A percentile compares a stretch with the other conserved stretches of the same genome.
These are phyloP conservation scores for Typha latifolia DNA, from an alignment of 176 grass and related monocot species.

Conservation along the genomic window DNA sequence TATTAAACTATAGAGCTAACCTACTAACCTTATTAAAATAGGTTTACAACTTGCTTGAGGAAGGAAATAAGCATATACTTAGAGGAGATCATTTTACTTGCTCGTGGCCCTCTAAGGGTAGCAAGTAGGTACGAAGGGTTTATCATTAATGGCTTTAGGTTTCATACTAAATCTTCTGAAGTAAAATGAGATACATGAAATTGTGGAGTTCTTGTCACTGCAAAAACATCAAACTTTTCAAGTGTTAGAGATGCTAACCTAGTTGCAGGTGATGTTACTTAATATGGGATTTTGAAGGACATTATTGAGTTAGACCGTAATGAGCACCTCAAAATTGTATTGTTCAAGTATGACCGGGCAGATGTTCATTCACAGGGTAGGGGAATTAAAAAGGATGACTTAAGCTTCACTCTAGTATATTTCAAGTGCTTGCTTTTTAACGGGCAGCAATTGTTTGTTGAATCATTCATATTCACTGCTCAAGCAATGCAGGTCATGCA, in stretches of 20 bases:
- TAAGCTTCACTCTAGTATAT: too few relatives aligned
- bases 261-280: too few relatives aligned
- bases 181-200: neutral
- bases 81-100: neutral
- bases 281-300: neutral
- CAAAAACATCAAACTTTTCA: slow-evolving; percentile 1
- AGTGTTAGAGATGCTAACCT: slow-evolving; percentile 6
- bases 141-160: neutral
- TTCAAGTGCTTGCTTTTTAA: too few relatives aligned
- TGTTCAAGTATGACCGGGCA: slow-evolving; percentile 13
- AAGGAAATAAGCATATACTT: neutral
- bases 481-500: slow-evolving; percentile 17
- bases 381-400: too few relatives aligned
- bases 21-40: too few relatives aligned
- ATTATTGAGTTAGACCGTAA: neutral
- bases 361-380: too few relatives aligned
- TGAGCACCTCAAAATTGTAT: neutral
- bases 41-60: too few relatives aligned
- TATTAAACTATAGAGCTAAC: too few relatives aligned
- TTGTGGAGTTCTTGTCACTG: neutral
- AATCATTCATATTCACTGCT: slow-evolving; percentile 4
- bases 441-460: too few relatives aligned
- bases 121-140: neutral
- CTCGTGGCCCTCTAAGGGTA: neutral
- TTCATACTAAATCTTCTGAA: neutral